phyloP scores from a whole-genome alignment of 2,329 filamentous ascomycete species.

The Dryadomyces quercus-mongolicae region DNA sequence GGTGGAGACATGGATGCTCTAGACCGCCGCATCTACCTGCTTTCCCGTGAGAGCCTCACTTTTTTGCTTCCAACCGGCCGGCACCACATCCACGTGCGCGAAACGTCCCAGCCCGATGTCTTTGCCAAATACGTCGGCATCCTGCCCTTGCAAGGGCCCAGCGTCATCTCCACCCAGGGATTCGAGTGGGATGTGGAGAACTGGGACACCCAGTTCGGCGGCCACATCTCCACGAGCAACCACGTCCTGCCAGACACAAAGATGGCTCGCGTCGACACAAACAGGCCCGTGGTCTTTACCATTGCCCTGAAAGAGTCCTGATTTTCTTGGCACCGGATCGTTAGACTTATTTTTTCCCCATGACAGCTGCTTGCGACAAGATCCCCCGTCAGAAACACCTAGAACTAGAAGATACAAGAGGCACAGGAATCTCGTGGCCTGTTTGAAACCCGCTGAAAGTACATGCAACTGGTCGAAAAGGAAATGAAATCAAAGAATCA shows the following conservation, averaged over 20 bases:
- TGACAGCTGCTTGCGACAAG: neutral
- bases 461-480: neutral
- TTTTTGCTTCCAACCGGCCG: conserved; percentile 62
- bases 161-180: conserved; percentile 65
- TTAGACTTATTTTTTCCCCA: neutral
- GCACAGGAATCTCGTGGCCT: neutral
- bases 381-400: neutral
- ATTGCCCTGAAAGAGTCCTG: conserved; percentile 46
- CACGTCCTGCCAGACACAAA: conserved; percentile 49
- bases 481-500: too few species aligned
- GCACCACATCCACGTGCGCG: conserved; percentile 56
- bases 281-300: conserved; percentile 59
- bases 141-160: conserved; percentile 68
- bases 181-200: conserved; percentile 83
- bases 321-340: neutral
- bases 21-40: conserved; percentile 51
- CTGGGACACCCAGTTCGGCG: conserved; percentile 69
- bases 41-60: conserved; percentile 70
- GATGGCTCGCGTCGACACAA: conserved; percentile 50
- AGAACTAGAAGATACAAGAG: neutral
- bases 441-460: neutral
- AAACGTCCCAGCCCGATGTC: conserved; percentile 43
- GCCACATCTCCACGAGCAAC: conserved; percentile 68
- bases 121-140: conserved; percentile 79
- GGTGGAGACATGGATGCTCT: conserved; percentile 20